phyloP scores from a whole-genome alignment of 331 rosid species.

The Dryas integrifolia region DNA sequence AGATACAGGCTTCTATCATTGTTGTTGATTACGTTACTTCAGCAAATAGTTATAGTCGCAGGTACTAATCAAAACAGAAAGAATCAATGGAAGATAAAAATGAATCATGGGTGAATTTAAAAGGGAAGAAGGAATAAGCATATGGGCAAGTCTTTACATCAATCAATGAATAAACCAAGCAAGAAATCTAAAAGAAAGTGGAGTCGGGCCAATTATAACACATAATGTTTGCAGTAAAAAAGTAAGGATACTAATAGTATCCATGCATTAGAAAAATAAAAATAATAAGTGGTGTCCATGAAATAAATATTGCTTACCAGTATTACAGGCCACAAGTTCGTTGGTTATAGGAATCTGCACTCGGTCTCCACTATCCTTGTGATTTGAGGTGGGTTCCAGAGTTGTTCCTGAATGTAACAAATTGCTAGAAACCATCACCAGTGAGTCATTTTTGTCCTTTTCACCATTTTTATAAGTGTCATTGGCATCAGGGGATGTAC shows the following conservation, averaged over 20 bases:
- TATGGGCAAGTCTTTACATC: background rate
- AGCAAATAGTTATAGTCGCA: background rate
- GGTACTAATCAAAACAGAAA: background rate
- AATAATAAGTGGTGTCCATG: background rate
- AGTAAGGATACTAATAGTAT: constrained; percentile 17
- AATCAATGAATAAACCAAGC: background rate
- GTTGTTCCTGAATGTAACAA: constrained; percentile 30
- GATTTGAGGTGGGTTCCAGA: constrained; percentile 13
- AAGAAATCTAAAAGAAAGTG: background rate
- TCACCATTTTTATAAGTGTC: constrained; percentile 9
- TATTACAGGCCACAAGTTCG: constrained; percentile 28
- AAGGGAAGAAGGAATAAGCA: background rate
- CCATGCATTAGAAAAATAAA: background rate
- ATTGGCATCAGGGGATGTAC: constrained; percentile 20
- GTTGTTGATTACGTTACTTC: background rate
- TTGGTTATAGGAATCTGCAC: constrained; percentile 26
- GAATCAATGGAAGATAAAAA: background rate
- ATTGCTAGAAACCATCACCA: constrained; percentile 23
- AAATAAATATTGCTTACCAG: constrained; percentile 45
- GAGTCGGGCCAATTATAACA: background rate
- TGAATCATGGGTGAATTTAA: background rate
- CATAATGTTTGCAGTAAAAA: constrained; percentile 3
- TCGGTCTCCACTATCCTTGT: constrained; percentile 12
- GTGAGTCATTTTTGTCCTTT: constrained; percentile 22
- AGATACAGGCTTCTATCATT: background rate